phyloP scores from a whole-genome alignment of 108 stramenopile species.

The Skeletonema menzelii region DNA sequence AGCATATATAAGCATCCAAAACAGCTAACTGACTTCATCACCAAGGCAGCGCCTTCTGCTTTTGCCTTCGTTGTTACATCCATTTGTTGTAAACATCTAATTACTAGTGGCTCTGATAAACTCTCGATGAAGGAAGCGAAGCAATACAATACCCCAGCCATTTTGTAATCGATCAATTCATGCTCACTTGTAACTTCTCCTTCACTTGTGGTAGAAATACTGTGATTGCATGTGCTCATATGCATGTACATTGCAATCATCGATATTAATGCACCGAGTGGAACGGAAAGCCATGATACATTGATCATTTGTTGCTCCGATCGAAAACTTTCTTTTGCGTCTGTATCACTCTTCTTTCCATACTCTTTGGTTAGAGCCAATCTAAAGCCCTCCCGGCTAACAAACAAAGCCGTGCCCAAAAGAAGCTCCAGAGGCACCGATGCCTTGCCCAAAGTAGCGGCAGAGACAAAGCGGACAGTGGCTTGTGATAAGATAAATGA shows the following conservation, averaged over 20 bases:
- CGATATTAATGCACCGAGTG: constrained; percentile 25
- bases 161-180: constrained; percentile 57
- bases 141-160: constrained; percentile 81
- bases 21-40: constrained; percentile 60
- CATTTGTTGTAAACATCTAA: constrained; percentile 63
- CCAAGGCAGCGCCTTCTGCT: constrained; percentile 75
- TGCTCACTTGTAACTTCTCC: neutral
- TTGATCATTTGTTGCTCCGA: constrained; percentile 38
- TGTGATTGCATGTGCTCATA: constrained; percentile 24
- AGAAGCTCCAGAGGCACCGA: constrained; percentile 81
- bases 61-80: constrained; percentile 62
- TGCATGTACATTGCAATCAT: constrained; percentile 42
- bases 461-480: constrained; percentile 74
- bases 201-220: neutral
- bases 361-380: constrained; percentile 66
- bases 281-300: constrained; percentile 58
- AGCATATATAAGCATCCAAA: constrained; percentile 30
- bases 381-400: constrained; percentile 90
- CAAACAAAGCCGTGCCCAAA: constrained; percentile 73
- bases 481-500: constrained; percentile 78
- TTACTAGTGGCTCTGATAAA: constrained; percentile 69
- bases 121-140: constrained; percentile 74
- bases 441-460: constrained; percentile 71
- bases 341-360: constrained; percentile 8
- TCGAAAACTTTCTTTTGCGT: constrained; percentile 37